Evolutionary conservation across 1,284 basidiomycete genomes (phyloP), one percentile per base, ranked within the genome.

Genomic region (Caloboletus firmus): DNA sequence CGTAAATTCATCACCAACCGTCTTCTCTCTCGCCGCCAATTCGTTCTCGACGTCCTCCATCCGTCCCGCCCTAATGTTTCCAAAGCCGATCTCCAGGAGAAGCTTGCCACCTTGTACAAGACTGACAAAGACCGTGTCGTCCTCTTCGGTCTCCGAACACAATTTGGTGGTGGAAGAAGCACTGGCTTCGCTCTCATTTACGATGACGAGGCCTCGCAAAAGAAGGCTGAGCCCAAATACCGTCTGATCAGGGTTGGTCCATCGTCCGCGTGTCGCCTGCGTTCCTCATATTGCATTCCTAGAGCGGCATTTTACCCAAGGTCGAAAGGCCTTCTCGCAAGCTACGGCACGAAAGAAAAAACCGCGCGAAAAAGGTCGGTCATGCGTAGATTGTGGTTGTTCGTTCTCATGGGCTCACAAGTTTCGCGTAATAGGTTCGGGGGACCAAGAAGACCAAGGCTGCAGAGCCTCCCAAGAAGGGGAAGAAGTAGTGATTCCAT

Each of bases 1-100:
- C 91, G 96, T 78, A 98, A 99, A 83, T 99, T 99, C 84, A 93
- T 98, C 77, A 98, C 95, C 70, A 99, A 99, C 88, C 93, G 95
- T 65, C 90, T 99, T 64, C 83, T 99, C 57, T 89, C 93, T 71
- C 91, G 97, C 70, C 85, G 87, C 62, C 91, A 93, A 79, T 95
- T 96, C 71, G 85, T 98, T 66, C 81, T 98, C 60, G 96, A 98
- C 70, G 85, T 99, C 70, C 88, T 98, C 67, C 97, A 99, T 81
- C 96, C 97, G 35, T 90, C 87, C 55, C 93, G 95, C 59, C 77
- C 97, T 61, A 99, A 97, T 76, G 92, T 99, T 72, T 91, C 96
- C 71, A 95, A 93, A 79, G 77, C 83, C 54, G 96, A 99, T 72
- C 85, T 99, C 68, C 82, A 86, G 55, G 95, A 98, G 76, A 97